Percentiles rank a stretch among this genome's conserved stretches.
phyloP scores from a whole-genome alignment of 202 grass and related monocot species.

The Setaria italica region DNA sequence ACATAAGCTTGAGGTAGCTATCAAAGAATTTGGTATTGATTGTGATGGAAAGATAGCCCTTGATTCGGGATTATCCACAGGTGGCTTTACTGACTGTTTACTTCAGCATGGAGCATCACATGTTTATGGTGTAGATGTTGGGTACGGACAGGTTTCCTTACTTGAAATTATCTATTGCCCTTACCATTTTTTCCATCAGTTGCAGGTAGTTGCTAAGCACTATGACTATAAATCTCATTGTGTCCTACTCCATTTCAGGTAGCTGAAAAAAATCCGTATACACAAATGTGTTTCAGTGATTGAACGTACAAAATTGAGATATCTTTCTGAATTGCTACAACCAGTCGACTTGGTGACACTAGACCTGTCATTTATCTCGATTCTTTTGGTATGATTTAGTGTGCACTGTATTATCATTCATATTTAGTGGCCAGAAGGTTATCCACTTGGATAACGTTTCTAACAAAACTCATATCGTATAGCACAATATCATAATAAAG shows the following conservation, averaged over 20 bases:
- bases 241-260: conserved; percentile 68
- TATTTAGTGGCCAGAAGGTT: neutral
- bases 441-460: neutral
- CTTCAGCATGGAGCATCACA: conserved; percentile 85
- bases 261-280: conserved; percentile 91
- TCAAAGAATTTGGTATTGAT: conserved; percentile 81
- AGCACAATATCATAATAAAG: conserved; percentile 7
- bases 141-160: conserved; percentile 86
- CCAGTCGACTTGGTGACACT: conserved; percentile 85
- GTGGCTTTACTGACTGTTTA: conserved; percentile 94
- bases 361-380: conserved; percentile 96
- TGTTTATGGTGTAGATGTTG: conserved; percentile 98
- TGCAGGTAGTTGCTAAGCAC: conserved; percentile 13
- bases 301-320: conserved; percentile 97
- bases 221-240: conserved; percentile 28
- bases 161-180: conserved; percentile 10
- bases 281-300: conserved; percentile 80
- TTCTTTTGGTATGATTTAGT: conserved; percentile 77
- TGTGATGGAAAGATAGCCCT: conserved; percentile 88
- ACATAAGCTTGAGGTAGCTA: conserved; percentile 96
- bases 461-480: neutral
- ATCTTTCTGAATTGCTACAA: conserved; percentile 80
- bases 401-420: neutral
- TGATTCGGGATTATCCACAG: conserved; percentile 95
- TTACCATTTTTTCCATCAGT: conserved; percentile 22